Conservation (phyloP, 1,139 yeast species). For the Candida frijolesensis region DNA sequence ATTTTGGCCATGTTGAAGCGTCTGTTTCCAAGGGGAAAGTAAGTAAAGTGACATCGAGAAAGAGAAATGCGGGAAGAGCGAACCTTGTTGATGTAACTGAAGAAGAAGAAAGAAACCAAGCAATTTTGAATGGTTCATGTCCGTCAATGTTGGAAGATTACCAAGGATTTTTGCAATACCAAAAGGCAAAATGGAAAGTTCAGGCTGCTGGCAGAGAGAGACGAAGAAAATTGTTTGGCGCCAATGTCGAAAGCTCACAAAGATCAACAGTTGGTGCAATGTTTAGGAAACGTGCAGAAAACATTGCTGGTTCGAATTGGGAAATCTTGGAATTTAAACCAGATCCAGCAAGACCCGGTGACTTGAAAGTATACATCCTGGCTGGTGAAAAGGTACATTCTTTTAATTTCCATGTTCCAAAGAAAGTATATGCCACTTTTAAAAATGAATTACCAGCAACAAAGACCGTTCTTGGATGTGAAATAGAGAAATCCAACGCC, state of each 20-base stretch:
- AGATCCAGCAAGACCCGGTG: conserved; percentile 67
- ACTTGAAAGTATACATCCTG: conserved; percentile 68
- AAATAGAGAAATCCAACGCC: conserved; percentile 59
- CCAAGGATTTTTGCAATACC: conserved; percentile 71
- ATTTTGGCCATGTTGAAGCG: conserved; percentile 50
- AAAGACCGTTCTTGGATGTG: conserved; percentile 52
- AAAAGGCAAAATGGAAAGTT: conserved; percentile 82
- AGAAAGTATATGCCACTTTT: conserved; percentile 69
- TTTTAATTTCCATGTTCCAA: conserved; percentile 73
- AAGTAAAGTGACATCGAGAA: conserved; percentile 53
- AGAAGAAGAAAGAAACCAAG: conserved; percentile 43
- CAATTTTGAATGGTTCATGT: conserved; percentile 54
- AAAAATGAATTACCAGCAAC: conserved; percentile 51
- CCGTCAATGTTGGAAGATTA: conserved; percentile 80
- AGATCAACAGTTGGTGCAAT: conserved; percentile 65
- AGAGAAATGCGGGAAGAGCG: conserved; percentile 30
- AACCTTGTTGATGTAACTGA: conserved; percentile 40
- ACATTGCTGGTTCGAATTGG: conserved; percentile 79
- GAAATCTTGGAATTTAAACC: conserved; percentile 73
- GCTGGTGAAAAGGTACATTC: conserved; percentile 76
- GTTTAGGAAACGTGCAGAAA: conserved; percentile 77
- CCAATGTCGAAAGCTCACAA: conserved; percentile 46
- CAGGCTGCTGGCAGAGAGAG: conserved; percentile 73
- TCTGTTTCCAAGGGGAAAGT: conserved; percentile 33
- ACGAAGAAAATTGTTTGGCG: conserved; percentile 79